Evolutionary conservation across 2,329 filamentous ascomycete species (phyloP).

Genomic region (Truncatella angustata): DNA sequence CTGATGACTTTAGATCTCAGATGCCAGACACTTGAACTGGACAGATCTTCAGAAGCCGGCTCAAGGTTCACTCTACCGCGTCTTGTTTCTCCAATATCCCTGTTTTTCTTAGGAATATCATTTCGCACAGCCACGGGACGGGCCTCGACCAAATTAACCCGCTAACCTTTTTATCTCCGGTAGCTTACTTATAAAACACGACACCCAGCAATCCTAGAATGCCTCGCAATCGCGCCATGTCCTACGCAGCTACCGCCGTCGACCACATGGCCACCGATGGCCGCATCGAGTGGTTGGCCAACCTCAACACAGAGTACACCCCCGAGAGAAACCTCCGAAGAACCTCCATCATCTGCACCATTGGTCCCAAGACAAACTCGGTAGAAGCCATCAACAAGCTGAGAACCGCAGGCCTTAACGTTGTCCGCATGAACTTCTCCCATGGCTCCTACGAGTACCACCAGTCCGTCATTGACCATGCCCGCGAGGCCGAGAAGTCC

Average conservation of each 20-base stretch:
- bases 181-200: too few species aligned
- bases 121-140: too few species aligned
- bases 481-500: slow-evolving; percentile 77
- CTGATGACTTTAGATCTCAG: too few species aligned
- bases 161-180: neutral
- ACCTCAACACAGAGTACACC: slow-evolving; percentile 83
- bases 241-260: slow-evolving; percentile 64
- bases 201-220: too few species aligned
- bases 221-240: slow-evolving; percentile 17
- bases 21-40: too few species aligned
- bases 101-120: too few species aligned
- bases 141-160: too few species aligned
- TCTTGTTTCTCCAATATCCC: too few species aligned
- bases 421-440: slow-evolving; percentile 99
- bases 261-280: slow-evolving; percentile 81
- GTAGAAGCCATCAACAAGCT: slow-evolving; percentile 95
- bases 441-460: slow-evolving; percentile 95
- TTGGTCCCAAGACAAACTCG: slow-evolving; percentile 98
- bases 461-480: slow-evolving; percentile 96
- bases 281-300: slow-evolving; percentile 63
- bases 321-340: slow-evolving; percentile 90
- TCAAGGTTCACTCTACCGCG: too few species aligned
- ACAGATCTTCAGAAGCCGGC: too few species aligned
- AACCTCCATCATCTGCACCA: slow-evolving; percentile 98
- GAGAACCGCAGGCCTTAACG: slow-evolving; percentile 87